Evolutionary conservation across 2,329 filamentous ascomycete species (phyloP).

Genomic region (Phoma sp.): DNA sequence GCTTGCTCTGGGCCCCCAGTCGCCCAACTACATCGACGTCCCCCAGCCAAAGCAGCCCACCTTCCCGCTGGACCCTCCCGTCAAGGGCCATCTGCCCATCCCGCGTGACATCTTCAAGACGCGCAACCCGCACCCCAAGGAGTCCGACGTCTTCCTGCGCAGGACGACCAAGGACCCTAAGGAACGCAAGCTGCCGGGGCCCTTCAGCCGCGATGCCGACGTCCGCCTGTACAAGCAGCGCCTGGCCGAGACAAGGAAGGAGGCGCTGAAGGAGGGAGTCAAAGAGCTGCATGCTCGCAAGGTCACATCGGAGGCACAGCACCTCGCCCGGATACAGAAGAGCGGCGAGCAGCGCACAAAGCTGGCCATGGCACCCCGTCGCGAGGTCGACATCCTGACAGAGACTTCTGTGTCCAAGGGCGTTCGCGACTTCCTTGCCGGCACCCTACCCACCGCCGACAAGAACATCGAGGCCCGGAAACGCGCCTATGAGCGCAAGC

Average conservation of each 20-base stretch:
- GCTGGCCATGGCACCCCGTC: conserved; percentile 67
- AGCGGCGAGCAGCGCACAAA: conserved; percentile 56
- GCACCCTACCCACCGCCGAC: conserved; percentile 35
- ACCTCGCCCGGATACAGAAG: conserved; percentile 28
- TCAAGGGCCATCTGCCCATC: conserved; percentile 82
- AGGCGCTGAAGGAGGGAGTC: conserved; percentile 75
- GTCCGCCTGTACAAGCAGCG: conserved; percentile 70
- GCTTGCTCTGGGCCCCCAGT: conserved; percentile 75
- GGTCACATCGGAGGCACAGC: conserved; percentile 28
- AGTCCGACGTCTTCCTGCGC: conserved; percentile 64
- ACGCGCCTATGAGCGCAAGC: conserved; percentile 48
- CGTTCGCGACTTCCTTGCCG: conserved; percentile 44
- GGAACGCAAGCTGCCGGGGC: conserved; percentile 41
- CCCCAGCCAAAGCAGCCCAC: conserved; percentile 77
- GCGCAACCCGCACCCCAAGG: conserved; percentile 56
- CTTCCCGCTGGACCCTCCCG: conserved; percentile 52
- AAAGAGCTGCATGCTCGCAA: conserved; percentile 65
- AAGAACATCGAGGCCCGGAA: conserved; percentile 40
- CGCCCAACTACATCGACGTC: conserved; percentile 83
- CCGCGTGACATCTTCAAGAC: conserved; percentile 78
- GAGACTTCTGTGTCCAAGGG: conserved; percentile 38
- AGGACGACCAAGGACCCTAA: conserved; percentile 63
- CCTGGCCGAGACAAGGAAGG: conserved; percentile 74
- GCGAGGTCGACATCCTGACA: conserved; percentile 62
- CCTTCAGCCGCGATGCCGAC: conserved; percentile 52